Percentiles rank a stretch among this genome's conserved stretches.
These are phyloP conservation scores for Tetramitus jugosus DNA, from an alignment of 208 protist genomes.

Conservation along the genomic window DNA sequence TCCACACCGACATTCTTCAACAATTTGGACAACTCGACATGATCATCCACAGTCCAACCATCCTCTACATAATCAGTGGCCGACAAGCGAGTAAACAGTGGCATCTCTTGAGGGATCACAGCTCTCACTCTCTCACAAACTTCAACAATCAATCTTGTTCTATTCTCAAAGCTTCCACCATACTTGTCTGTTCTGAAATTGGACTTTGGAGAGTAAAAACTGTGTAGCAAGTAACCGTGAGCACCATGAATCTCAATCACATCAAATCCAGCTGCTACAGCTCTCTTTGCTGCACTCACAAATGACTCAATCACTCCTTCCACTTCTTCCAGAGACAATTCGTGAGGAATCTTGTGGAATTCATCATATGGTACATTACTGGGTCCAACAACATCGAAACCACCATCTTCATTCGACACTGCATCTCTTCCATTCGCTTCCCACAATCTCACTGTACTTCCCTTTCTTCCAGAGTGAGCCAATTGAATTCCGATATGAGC, in stretches of 20 bases:
- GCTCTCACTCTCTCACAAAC: constrained; percentile 17
- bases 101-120: constrained; percentile 28
- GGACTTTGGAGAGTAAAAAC: background rate
- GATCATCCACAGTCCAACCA: constrained; percentile 35
- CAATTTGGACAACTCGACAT: constrained; percentile 27
- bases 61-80: constrained; percentile 26
- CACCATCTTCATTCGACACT: background rate
- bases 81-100: constrained; percentile 30
- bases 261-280: constrained; percentile 20
- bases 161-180: constrained; percentile 26
- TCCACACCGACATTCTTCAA: constrained; percentile 35
- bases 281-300: constrained; percentile 6
- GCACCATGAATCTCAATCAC: constrained; percentile 21
- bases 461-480: constrained; percentile 10
- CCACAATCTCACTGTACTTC: background rate
- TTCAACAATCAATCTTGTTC: constrained; percentile 32
- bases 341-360: background rate
- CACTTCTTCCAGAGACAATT: constrained; percentile 9
- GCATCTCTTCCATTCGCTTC: constrained; percentile 6
- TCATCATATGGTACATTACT: constrained; percentile 1
- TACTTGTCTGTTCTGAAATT: constrained; percentile 22
- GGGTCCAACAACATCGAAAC: background rate
- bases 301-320: background rate
- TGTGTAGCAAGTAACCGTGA: constrained; percentile 17
- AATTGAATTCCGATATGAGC: constrained; percentile 10